Conservation (phyloP, 2,329 filamentous ascomycete species). For the Fusarium metavorans region DNA sequence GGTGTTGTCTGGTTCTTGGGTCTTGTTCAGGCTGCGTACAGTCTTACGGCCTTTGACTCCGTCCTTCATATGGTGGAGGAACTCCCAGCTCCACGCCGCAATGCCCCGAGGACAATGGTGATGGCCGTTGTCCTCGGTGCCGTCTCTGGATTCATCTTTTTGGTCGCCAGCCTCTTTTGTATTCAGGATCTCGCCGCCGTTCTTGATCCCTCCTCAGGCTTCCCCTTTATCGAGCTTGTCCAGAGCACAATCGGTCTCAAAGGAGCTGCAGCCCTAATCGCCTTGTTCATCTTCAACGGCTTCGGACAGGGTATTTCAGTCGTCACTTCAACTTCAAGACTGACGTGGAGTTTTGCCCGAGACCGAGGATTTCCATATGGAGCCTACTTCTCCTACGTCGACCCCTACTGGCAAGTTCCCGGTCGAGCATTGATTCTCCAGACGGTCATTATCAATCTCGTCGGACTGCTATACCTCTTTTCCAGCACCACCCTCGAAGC, state of each 20-base stretch:
- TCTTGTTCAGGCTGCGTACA: slow-evolving; percentile 67
- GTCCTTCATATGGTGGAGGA: slow-evolving; percentile 71
- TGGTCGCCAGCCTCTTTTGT: slow-evolving; percentile 62
- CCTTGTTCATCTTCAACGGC: slow-evolving; percentile 67
- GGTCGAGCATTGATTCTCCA: slow-evolving; percentile 64
- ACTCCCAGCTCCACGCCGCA: slow-evolving; percentile 63
- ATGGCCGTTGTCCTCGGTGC: slow-evolving; percentile 61
- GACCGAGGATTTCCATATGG: slow-evolving; percentile 61
- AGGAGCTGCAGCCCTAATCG: slow-evolving; percentile 58
- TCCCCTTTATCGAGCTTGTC: slow-evolving; percentile 63
- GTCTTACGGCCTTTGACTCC: slow-evolving; percentile 63
- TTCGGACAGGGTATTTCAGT: slow-evolving; percentile 64
- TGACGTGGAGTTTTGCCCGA: slow-evolving; percentile 66
- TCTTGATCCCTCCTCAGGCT: slow-evolving; percentile 52
- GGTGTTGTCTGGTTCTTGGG: slow-evolving; percentile 69
- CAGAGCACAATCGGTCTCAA: slow-evolving; percentile 49
- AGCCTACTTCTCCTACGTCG: slow-evolving; percentile 56
- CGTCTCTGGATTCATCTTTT: slow-evolving; percentile 61
- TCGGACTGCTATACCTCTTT: slow-evolving; percentile 68
- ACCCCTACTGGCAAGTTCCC: slow-evolving; percentile 64
- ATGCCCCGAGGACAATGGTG: slow-evolving; percentile 63
- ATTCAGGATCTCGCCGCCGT: slow-evolving; percentile 59
- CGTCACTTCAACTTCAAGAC: slow-evolving; percentile 62
- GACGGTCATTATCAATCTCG: slow-evolving; percentile 52
- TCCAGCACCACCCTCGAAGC: slow-evolving; percentile 64